Evolutionary conservation across 352 stramenopile species (phyloP), one percentile per base, ranked within the genome.

Genomic region (Phytopythium boreale): DNA sequence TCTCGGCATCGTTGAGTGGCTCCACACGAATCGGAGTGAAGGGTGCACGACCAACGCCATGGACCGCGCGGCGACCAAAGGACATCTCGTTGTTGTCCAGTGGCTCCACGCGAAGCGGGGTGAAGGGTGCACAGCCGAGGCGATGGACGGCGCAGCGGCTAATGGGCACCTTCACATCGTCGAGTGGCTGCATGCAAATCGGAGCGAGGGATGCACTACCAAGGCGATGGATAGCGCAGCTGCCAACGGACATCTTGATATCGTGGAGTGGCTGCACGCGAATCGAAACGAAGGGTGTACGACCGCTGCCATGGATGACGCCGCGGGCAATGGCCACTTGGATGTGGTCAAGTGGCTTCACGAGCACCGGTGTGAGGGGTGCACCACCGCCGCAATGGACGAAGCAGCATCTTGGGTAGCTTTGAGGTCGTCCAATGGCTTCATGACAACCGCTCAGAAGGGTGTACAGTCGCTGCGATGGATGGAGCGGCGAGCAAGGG

Each of bases 1-100:
- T 29, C 36, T 87, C 14, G 75, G 76, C 24, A 65, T 84, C 11
- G 63, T 89, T 20, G 52, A 75, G 53, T 92, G 74, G 74, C 68
- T 89, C 1, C 80, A 87, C 9, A 50, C 55, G 9, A 60, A 88
- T 39, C 72, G 24, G 11, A 17, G 22, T 15, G 47, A 29, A 17
- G 47, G 24, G 19, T 69, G 64, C 57, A 69, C 68, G 17, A 67
- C 68, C 17, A 69, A 68, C 24, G 69, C 65, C 0, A 75, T 75
- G 68, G 68, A 71, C 55, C 66, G 56, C 63, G 69, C 68, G 27
- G 58, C 64, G 19, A 63, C 44, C 3, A 72, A 22, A 63, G 47
- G 55, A 9, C 37, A 61, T 22, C 55, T 61, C 22, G 37, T 20
- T 1, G 26, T 51, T 22, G 36, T 61, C 55, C 5, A 50, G 55